These are phyloP conservation scores for Verruconis gallopava DNA, from an alignment of 2,329 filamentous ascomycete species.

Conservation along the genomic window DNA sequence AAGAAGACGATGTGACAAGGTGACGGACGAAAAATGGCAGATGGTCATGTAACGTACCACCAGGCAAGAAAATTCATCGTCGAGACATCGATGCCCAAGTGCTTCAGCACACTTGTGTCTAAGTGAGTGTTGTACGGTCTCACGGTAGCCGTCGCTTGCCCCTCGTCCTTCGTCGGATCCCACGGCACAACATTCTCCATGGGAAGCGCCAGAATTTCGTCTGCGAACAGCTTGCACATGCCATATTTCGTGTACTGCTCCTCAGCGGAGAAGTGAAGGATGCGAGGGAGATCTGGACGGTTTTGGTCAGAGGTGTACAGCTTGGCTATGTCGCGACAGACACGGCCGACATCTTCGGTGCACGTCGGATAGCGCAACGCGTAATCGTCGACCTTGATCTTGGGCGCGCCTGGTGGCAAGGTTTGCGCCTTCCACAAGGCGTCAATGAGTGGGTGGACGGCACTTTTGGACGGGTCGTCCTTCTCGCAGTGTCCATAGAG, in stretches of 20 bases:
- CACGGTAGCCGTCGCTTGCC: constrained; percentile 51
- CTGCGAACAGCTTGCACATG: constrained; percentile 65
- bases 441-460: constrained; percentile 71
- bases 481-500: constrained; percentile 68
- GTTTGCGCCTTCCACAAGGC: constrained; percentile 61
- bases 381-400: constrained; percentile 76
- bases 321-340: constrained; percentile 59
- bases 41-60: constrained; percentile 47
- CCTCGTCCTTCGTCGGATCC: constrained; percentile 51
- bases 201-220: constrained; percentile 60
- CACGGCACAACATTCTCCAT: constrained; percentile 48
- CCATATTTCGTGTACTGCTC: constrained; percentile 82
- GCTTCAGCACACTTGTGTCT: constrained; percentile 58
- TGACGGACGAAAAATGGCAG: neutral
- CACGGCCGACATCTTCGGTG: constrained; percentile 71
- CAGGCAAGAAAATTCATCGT: constrained; percentile 66
- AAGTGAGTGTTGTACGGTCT: constrained; percentile 82
- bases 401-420: constrained; percentile 29
- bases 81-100: constrained; percentile 60
- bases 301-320: constrained; percentile 44
- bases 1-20: neutral
- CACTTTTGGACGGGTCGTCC: constrained; percentile 50
- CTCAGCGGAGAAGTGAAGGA: constrained; percentile 79
- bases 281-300: constrained; percentile 46
- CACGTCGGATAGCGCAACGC: constrained; percentile 76